phyloP scores from a whole-genome alignment of 169 alveolate species.

The Plasmodium gaboni region DNA sequence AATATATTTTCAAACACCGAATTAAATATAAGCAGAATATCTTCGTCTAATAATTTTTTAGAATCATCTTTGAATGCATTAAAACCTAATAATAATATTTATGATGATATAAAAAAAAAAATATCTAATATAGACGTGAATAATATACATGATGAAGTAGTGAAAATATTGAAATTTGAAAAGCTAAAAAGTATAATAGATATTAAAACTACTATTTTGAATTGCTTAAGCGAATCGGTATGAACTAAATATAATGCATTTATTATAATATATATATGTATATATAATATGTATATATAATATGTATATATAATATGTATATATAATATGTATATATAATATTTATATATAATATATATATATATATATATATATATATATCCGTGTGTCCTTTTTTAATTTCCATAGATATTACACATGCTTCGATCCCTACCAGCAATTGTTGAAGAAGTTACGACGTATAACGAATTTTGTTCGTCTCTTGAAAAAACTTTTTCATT shows the following conservation, averaged over 20 bases:
- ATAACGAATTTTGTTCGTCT: constrained; percentile 43
- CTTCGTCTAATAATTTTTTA: constrained; percentile 21
- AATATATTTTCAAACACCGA: neutral
- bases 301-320: too few relatives aligned
- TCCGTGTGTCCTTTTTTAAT: neutral
- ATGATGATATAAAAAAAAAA: constrained; percentile 1
- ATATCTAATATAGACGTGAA: neutral
- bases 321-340: too few relatives aligned
- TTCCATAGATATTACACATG: constrained; percentile 29
- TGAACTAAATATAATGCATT: neutral
- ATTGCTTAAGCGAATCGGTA: constrained; percentile 37
- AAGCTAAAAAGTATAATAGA: constrained; percentile 9
- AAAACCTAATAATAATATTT: neutral
- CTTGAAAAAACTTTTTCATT: constrained; percentile 20
- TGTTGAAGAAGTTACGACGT: constrained; percentile 21
- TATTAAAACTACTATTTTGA: neutral
- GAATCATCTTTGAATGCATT: constrained; percentile 13
- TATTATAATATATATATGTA: neutral
- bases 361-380: neutral
- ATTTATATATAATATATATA: too few relatives aligned
- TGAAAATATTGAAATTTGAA: constrained; percentile 13
- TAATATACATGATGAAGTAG: constrained; percentile 11
- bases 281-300: too few relatives aligned
- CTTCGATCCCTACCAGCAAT: constrained; percentile 9
- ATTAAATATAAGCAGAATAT: constrained; percentile 15